Percentiles rank a stretch among this genome's conserved stretches.
Conservation (phyloP, 805 yeast genomes). For the Yarrowia sp. region DNA sequence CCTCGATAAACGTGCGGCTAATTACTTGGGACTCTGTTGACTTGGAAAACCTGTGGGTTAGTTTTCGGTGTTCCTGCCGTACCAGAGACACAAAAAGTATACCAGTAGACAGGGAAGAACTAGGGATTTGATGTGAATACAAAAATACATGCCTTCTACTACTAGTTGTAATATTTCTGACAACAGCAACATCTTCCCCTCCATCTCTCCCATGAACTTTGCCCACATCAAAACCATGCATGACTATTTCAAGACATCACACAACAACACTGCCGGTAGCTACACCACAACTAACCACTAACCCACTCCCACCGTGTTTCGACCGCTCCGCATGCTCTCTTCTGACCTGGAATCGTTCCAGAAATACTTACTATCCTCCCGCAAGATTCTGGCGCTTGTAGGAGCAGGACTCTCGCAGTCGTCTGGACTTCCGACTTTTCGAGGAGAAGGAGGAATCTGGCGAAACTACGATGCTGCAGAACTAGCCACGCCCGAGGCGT, state of each 20-base stretch:
- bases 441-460: conserved; percentile 81
- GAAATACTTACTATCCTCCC: conserved; percentile 47
- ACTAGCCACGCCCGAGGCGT: conserved; percentile 91
- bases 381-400: conserved; percentile 54
- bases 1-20: too few species aligned
- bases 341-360: conserved; percentile 50
- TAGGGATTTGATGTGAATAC: too few species aligned
- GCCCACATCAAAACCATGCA: not conserved
- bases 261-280: too few species aligned
- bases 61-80: too few species aligned
- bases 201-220: too few species aligned
- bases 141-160: too few species aligned
- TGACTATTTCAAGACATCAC: not conserved
- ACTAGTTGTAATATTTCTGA: too few species aligned
- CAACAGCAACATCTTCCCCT: too few species aligned
- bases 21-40: too few species aligned
- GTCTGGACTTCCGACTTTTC: conserved; percentile 77
- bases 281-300: not conserved
- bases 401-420: conserved; percentile 86
- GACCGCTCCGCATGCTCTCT: conserved; percentile 40
- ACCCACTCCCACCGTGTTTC: not conserved
- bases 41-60: too few species aligned
- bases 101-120: too few species aligned
- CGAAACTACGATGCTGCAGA: conserved; percentile 77
- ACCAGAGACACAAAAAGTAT: too few species aligned